Evolutionary conservation across 768 basidiomycete species (phyloP), one percentile per base, ranked within the genome.

Genomic region (Lyophyllum atratum): DNA sequence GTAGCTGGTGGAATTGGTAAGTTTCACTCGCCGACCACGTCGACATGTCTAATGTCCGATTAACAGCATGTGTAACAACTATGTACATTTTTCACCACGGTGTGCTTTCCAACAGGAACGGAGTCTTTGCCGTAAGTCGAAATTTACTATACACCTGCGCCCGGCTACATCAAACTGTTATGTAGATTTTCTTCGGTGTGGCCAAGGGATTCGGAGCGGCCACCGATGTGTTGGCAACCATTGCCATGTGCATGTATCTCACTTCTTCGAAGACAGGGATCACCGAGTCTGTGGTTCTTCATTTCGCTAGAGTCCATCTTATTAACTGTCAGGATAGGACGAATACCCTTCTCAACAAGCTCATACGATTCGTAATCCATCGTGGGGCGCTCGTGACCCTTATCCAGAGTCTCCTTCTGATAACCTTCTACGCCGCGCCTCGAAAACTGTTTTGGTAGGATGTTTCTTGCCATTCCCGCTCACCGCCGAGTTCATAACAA

Each of bases 311-410:
- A 33, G 29, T 45, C 10, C 7, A 15, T 56, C 26, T 22, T 21
- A 49, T 33, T 61, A 26, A 49, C 28, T 9, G 26, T 46, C 14
- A 29, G 24, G 22, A 29, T 56, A 80, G 80, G 33, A 80, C 78
- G 2, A 73, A 75, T 45, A 66, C 66, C 3, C 54, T 79, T n/a
- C 66, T 81, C 47, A 71, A 68, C n/a, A 66, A 67, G 4, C 67
- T 81, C 19, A 74, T 78, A 34, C 65, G 70, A 57, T 77, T 73
- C 46, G 66, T 77, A 43, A 67, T 81, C 21, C 71, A 79, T 29
- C 75, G 80, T 28, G 79, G 79, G 14, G 67, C 70, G 11, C 71
- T 80, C 25, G 78, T 81, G 5, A 79, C 79, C 11, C 62, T 75
- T 11, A 73, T 79, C 14, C 80, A 81, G 58, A 69, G 66, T 14